Conservation (phyloP, 345 rosid species). For the Nephelium lappaceum region DNA sequence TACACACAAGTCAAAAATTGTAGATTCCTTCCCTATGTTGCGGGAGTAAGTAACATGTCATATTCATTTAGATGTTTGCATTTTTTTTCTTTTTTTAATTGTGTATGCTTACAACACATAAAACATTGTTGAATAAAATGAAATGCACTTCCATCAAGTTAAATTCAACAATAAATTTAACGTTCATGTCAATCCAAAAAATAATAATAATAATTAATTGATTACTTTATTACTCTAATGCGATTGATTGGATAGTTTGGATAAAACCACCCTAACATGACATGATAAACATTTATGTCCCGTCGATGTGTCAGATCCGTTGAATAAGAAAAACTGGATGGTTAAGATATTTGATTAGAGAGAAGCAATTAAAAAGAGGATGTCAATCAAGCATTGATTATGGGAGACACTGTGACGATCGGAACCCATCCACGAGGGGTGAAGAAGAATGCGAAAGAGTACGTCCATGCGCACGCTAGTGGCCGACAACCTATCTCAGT, state of each 20-base stretch:
- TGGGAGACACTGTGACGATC: conserved; percentile 32
- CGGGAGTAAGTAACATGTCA: too few species aligned
- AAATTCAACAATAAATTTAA: too few species aligned
- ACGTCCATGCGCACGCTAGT: conserved; percentile 28
- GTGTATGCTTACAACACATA: too few species aligned
- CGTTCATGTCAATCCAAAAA: too few species aligned
- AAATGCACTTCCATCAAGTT: too few species aligned
- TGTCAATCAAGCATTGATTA: conserved; percentile 24
- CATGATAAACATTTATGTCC: background rate
- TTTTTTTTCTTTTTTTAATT: too few species aligned
- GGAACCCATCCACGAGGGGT: background rate
- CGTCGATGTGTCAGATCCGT: background rate
- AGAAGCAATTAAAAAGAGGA: background rate
- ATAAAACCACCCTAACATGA: background rate
- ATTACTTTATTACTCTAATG: too few species aligned
- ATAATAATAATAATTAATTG: too few species aligned
- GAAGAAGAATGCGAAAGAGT: conserved; percentile 8
- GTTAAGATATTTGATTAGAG: background rate
- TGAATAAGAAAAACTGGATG: background rate
- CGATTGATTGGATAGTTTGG: background rate
- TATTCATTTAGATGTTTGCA: too few species aligned
- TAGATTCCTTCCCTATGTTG: background rate
- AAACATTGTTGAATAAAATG: too few species aligned
- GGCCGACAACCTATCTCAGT: conserved; percentile 41
- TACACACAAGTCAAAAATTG: background rate